Conservation (phyloP, 331 rosid genomes). For the Phaseolus coccineus region DNA sequence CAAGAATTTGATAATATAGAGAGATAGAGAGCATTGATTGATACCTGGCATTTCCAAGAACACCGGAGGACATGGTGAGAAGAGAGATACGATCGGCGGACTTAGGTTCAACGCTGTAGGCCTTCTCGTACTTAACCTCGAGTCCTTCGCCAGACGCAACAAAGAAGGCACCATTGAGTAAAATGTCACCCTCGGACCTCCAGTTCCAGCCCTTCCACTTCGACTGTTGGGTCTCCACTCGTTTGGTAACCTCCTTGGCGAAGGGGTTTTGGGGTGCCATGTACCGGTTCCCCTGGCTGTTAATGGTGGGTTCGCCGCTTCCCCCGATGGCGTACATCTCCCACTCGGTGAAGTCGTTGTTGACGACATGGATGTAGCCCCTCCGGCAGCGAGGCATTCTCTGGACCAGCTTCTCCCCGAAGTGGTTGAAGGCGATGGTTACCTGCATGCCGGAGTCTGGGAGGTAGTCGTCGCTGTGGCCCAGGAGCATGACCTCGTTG, state of each 20-base stretch:
- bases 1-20: not conserved
- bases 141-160: constrained; percentile 75
- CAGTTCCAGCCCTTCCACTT: constrained; percentile 92
- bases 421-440: constrained; percentile 95
- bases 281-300: constrained; percentile 93
- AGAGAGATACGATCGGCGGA: constrained; percentile 73
- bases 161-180: constrained; percentile 87
- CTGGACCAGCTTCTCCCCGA: constrained; percentile 82
- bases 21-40: not conserved
- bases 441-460: constrained; percentile 97
- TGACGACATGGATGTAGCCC: constrained; percentile 93
- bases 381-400: constrained; percentile 89
- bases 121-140: constrained; percentile 92
- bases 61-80: constrained; percentile 78
- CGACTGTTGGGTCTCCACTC: constrained; percentile 68
- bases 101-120: constrained; percentile 89
- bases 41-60: constrained; percentile 80
- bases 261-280: constrained; percentile 71
- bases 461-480: constrained; percentile 84
- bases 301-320: constrained; percentile 86
- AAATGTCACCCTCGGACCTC: constrained; percentile 87
- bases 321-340: constrained; percentile 99
- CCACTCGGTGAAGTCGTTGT: constrained; percentile 90
- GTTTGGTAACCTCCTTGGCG: constrained; percentile 91
- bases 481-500: constrained; percentile 88